Evolutionary conservation across 1,284 basidiomycete species (phyloP), one percentile per base, ranked within the genome.

Genomic region (Tetrapyrgos nigripes): DNA sequence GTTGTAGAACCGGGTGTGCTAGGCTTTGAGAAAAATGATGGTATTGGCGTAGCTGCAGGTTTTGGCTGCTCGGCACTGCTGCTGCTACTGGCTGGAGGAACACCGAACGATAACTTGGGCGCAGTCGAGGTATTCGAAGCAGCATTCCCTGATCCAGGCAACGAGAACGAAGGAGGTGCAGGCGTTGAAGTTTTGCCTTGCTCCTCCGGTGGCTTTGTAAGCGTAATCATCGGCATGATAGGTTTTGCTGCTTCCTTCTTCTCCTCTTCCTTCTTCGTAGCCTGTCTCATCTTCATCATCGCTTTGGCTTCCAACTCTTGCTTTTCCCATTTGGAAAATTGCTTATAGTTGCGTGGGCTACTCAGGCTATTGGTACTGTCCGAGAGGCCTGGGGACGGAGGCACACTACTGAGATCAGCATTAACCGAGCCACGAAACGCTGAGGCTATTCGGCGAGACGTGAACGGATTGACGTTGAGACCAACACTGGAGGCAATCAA

Each of bases 291-390:
- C 64, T 79, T 84, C 66, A 83, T 80, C 81, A 92, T 87, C n/a
- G 89, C 87, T 50, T 83, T 82, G 3, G 90, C 91, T 64, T 92
- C 90, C 35, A 90, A 70, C 65, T 92, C 90, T 68, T 92, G 90
- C 62, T 91, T 92, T 71, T 92, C 91, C 88, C 88, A 91, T 70
- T 90, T 91, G 1, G 89, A 89, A 63, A 85, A 88, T 6, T 80
- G 80, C 62, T 81, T 81, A 17, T 77, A 76, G 24, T 73, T 66
- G 28, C 79, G 73, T 49, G 81, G 72, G 57, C 70, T 74, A 14
- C 68, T 49, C 68, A 64, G 56, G 43, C 46, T 63, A 53, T 83
- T 85, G 11, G 87, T 85, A 62, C 81, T 86, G 59, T 84, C 84
- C 11, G 72, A 70, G 60, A 78, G 74, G 29, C 77, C 72, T 28